phyloP scores from a whole-genome alignment of 306 rosid genomes.

The Vigna nakashimae region DNA sequence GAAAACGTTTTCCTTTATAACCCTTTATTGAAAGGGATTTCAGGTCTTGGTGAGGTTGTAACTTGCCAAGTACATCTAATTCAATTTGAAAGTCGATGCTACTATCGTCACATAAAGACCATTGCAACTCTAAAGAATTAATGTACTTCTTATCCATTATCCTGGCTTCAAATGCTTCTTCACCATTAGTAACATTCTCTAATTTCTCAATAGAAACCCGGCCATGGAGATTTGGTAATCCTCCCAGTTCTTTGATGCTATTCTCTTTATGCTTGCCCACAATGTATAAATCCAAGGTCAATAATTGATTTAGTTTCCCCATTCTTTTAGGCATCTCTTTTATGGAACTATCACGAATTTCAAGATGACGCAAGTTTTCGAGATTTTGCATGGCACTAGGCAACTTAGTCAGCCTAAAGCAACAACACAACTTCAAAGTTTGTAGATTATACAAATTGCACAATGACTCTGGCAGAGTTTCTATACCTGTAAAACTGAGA shows the following conservation, averaged over 20 bases:
- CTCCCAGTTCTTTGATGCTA: no score
- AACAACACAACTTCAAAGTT: not conserved
- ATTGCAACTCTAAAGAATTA: not conserved
- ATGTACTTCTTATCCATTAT: not conserved
- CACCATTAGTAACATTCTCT: not conserved
- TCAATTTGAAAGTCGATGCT: not conserved
- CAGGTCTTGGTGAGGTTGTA: constrained; percentile 1
- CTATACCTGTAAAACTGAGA: not conserved
- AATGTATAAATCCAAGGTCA: no score
- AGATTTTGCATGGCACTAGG: no score
- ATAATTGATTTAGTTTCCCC: no score
- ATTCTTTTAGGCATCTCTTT: no score
- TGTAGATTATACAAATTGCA: constrained; percentile 11
- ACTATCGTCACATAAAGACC: not conserved
- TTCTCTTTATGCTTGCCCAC: no score
- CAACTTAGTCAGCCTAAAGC: not conserved
- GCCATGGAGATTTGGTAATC: no score
- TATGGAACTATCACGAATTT: no score
- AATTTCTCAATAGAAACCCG: not conserved
- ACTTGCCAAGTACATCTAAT: not conserved
- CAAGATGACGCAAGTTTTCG: no score
- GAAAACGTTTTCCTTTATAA: not conserved
- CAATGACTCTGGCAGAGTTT: not conserved
- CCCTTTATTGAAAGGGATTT: not conserved
- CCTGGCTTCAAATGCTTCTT: not conserved